These are phyloP conservation scores for Phoenix roebelenii DNA, from an alignment of 176 grass and related monocot species.

Conservation along the genomic window DNA sequence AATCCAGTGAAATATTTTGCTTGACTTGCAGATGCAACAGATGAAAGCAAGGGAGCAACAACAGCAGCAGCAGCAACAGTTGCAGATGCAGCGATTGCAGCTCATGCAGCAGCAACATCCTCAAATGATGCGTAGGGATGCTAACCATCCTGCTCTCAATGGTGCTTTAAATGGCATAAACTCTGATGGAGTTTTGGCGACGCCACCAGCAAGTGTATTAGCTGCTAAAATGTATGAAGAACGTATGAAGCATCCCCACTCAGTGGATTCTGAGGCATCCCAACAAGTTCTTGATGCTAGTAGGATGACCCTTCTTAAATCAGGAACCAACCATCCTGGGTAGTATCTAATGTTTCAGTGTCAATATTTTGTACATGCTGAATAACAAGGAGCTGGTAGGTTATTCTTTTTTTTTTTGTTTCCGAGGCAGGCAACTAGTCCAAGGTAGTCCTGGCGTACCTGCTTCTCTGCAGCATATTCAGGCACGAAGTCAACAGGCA, in stretches of 20 bases:
- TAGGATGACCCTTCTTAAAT: slow-evolving; percentile 58
- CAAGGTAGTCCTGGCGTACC: slow-evolving; percentile 44
- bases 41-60: slow-evolving; percentile 75
- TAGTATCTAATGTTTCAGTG: slow-evolving; percentile 9
- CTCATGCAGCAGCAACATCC: slow-evolving; percentile 53
- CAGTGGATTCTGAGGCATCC: slow-evolving; percentile 47
- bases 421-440: slow-evolving; percentile 37
- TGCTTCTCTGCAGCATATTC: slow-evolving; percentile 54
- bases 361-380: slow-evolving; percentile 7
- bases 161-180: slow-evolving; percentile 34
- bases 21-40: slow-evolving; percentile 24
- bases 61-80: slow-evolving; percentile 18
- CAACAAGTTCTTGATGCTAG: slow-evolving; percentile 64
- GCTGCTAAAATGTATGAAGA: slow-evolving; percentile 79
- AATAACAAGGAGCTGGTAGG: neutral
- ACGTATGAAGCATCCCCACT: slow-evolving; percentile 52
- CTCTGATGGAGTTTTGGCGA: slow-evolving; percentile 40
- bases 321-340: slow-evolving; percentile 55
- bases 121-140: slow-evolving; percentile 28
- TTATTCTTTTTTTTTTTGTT: slow-evolving; percentile 5
- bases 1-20: slow-evolving; percentile 1
- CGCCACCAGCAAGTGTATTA: slow-evolving; percentile 44
- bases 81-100: slow-evolving; percentile 45
- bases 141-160: slow-evolving; percentile 20
- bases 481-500: slow-evolving; percentile 53